phyloP scores from a whole-genome alignment of 2,329 filamentous ascomycete species.

The Colletotrichum musicola region DNA sequence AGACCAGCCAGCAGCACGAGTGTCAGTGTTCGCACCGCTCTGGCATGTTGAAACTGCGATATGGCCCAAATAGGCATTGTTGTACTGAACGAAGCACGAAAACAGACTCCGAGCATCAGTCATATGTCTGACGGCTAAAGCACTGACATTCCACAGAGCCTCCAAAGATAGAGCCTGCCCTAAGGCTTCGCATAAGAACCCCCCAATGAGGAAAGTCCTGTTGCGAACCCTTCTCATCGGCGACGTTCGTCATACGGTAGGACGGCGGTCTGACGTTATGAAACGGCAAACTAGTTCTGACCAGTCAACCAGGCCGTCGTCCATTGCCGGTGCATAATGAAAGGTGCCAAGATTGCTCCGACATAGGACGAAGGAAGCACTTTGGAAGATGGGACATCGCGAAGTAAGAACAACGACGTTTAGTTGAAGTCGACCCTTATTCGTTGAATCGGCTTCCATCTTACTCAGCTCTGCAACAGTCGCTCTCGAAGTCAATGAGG shows the following conservation, averaged over 20 bases:
- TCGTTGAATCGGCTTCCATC: not conserved
- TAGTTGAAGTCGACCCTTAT: not conserved
- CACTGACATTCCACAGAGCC: conserved; percentile 9
- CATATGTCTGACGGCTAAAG: not conserved
- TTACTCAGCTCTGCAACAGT: not conserved
- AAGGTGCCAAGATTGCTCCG: not conserved
- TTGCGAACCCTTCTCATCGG: not conserved
- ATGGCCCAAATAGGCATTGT: conserved; percentile 14
- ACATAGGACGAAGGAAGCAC: conserved; percentile 15
- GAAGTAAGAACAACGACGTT: not conserved
- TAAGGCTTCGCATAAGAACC: not conserved
- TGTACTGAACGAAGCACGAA: conserved; percentile 10
- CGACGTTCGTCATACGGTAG: conserved; percentile 22
- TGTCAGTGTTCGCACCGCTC: conserved; percentile 28
- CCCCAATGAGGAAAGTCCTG: not conserved
- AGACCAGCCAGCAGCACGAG: conserved; percentile 1
- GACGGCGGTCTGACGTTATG: conserved; percentile 3
- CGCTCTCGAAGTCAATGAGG: not conserved
- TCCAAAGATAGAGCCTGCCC: not conserved
- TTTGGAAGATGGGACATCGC: not conserved
- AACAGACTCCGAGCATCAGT: conserved; percentile 8
- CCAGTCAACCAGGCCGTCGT: conserved; percentile 13
- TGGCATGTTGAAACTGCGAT: conserved; percentile 26
- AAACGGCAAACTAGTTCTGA: not conserved
- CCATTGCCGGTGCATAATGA: conserved; percentile 19